phyloP scores from a whole-genome alignment of 164 flowering plant species.

The Vitis riparia region DNA sequence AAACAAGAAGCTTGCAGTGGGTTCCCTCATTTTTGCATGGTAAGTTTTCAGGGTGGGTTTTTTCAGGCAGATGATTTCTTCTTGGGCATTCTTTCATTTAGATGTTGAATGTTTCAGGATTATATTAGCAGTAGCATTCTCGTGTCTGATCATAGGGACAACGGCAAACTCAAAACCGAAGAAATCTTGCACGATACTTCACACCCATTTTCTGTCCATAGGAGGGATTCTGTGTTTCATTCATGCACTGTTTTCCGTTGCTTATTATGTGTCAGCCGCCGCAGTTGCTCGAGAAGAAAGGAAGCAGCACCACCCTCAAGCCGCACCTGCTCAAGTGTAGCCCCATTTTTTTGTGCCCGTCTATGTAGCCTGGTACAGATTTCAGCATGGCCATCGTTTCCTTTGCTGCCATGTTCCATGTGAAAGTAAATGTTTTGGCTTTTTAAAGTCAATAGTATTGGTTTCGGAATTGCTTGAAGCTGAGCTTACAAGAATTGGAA shows the following conservation, averaged over 20 bases:
- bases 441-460: too few relatives aligned
- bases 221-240: constrained; percentile 67
- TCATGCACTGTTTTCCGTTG: constrained; percentile 53
- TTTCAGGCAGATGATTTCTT: too few relatives aligned
- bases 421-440: too few relatives aligned
- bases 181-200: constrained; percentile 35
- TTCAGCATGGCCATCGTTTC: too few relatives aligned
- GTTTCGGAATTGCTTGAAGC: too few relatives aligned
- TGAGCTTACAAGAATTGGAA: too few relatives aligned
- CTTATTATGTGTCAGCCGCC: constrained; percentile 50
- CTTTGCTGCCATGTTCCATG: too few relatives aligned
- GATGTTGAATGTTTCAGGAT: constrained; percentile 27
- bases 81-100: neutral
- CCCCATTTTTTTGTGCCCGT: too few relatives aligned
- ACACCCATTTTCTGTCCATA: constrained; percentile 43
- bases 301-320: neutral
- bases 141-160: constrained; percentile 42
- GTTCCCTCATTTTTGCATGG: constrained; percentile 54
- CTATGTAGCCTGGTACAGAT: too few relatives aligned
- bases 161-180: constrained; percentile 40
- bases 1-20: constrained; percentile 55
- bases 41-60: constrained; percentile 11
- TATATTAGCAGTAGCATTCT: constrained; percentile 36
- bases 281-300: constrained; percentile 36
- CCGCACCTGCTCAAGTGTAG: too few relatives aligned